Percentiles rank a stretch among this genome's conserved stretches.
These are phyloP conservation scores for Citrus medica DNA, from an alignment of 345 rosid species.

Conservation along the genomic window DNA sequence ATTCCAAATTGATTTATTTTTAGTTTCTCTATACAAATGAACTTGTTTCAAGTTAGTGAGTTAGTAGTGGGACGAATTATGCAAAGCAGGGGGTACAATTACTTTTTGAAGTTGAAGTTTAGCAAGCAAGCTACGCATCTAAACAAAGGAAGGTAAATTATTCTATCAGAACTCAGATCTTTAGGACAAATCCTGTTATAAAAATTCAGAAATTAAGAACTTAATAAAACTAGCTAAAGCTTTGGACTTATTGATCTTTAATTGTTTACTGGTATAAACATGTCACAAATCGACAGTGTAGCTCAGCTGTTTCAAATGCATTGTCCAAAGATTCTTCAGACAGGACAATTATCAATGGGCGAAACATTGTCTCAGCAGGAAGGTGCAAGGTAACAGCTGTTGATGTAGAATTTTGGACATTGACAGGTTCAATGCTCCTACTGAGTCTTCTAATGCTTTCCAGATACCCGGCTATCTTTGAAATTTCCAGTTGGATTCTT, in stretches of 20 bases:
- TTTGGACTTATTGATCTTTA: not conserved
- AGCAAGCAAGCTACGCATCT: not conserved
- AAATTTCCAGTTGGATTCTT: not conserved
- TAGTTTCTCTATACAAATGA: not conserved
- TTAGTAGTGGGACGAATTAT: not conserved
- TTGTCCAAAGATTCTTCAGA: not conserved
- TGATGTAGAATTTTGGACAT: not conserved
- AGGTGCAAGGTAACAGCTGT: not conserved
- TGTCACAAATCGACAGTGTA: not conserved
- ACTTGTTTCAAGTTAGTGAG: not conserved
- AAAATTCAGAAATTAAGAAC: not conserved
- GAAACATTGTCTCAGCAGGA: not conserved
- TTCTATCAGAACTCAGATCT: not conserved
- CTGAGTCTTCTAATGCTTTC: not conserved
- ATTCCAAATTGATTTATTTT: not conserved
- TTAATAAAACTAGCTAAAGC: not conserved
- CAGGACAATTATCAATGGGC: not conserved
- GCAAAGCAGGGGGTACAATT: not conserved
- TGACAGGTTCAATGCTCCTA: not conserved
- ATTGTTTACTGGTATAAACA: not conserved
- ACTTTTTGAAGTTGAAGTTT: no score
- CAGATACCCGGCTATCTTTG: not conserved
- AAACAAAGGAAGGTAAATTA: not conserved
- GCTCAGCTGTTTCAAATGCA: not conserved
- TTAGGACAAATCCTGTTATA: not conserved